Evolutionary conservation across 1,284 basidiomycete species (phyloP), one percentile per base, ranked within the genome.

Genomic region (Ceratobasidium sp.): DNA sequence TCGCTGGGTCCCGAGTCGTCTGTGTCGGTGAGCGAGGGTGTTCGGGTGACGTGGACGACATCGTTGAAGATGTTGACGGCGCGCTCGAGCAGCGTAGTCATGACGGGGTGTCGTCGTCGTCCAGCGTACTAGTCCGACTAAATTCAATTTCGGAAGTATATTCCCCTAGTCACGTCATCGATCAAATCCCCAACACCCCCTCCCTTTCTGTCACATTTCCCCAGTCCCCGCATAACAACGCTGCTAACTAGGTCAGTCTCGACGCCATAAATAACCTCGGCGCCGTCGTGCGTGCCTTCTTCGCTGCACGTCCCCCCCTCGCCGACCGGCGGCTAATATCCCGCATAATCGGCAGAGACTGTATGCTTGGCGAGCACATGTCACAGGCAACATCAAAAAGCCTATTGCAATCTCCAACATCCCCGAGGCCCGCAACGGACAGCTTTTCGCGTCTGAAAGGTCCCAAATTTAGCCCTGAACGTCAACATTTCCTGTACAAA

Each of bases 21-120:
- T 1, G 84, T 84, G 70, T 80, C 80, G 0, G 80, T 82, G 79
- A 82, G 84, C 32, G 81, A 85, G 37, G 81, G 84, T 0, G 82
- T 83, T 7, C 81, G 61, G n/a, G 57, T 37, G 44, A 71, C 49
- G 46, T 71, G 67, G 22, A 34, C 25, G 29, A 62, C 25, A 17
- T 69, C 67, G 67, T 52, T 56, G 37, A 71, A 40, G 22, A 29
- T 40, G 22, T 65, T 43, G 40, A 40, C 37, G n/a, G 62, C 62
- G 8, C 57, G 56, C 43, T 71, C 69, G 44, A 71, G 56, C 44
- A 71, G 69, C 56, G 69, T 71, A 34, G 69, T 34, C 69, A 71
- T 71, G 19, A 37, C 22, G 67, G 67, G 51, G 67, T 6, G 67
- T 37, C 4, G 51, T 65, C 34, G 51, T 69, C 34, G 37, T 22